Percentiles rank a stretch among this genome's conserved stretches.
Conservation (phyloP, 352 stramenopile species). For the Pythium rhizo-oryzae region DNA sequence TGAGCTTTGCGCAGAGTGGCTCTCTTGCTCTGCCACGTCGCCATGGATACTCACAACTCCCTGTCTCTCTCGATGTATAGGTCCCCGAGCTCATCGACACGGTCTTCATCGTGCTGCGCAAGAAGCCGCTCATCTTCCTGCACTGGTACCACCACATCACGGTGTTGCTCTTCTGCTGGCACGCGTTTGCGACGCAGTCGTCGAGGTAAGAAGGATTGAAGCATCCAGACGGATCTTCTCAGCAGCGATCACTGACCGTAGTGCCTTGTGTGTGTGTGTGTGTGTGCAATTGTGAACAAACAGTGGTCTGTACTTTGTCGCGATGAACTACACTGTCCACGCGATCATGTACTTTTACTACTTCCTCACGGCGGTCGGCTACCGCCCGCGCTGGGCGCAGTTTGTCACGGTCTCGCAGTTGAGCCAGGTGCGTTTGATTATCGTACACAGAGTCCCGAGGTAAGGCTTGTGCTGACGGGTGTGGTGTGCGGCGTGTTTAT, state of each 20-base stretch:
- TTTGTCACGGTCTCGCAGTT: conserved; percentile 92
- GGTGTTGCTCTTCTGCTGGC: conserved; percentile 98
- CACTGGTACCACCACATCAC: conserved; percentile 99
- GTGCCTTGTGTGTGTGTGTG: background rate
- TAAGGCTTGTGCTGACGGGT: background rate
- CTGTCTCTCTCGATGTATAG: conserved; percentile 31
- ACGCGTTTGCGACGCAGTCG: conserved; percentile 93
- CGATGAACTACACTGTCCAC: conserved; percentile 99
- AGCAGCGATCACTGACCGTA: background rate
- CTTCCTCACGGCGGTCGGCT: conserved; percentile 87
- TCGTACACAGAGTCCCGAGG: background rate
- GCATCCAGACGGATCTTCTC: background rate
- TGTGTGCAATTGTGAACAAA: background rate
- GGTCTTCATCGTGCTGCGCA: conserved; percentile 97
- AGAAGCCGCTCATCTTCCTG: conserved; percentile 97
- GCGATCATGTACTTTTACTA: conserved; percentile 98
- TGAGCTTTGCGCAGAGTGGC: conserved; percentile 22
- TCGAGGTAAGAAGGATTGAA: conserved; percentile 56
- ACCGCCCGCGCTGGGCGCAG: conserved; percentile 72
- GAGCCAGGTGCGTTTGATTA: conserved; percentile 64
- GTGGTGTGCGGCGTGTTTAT: too few species aligned
- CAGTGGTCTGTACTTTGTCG: conserved; percentile 96
- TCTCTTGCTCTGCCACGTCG: background rate
- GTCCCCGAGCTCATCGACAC: conserved; percentile 96
- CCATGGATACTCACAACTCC: background rate